Conservation (phyloP, 208 protist genomes). For the Wallacemonas collosoma region DNA sequence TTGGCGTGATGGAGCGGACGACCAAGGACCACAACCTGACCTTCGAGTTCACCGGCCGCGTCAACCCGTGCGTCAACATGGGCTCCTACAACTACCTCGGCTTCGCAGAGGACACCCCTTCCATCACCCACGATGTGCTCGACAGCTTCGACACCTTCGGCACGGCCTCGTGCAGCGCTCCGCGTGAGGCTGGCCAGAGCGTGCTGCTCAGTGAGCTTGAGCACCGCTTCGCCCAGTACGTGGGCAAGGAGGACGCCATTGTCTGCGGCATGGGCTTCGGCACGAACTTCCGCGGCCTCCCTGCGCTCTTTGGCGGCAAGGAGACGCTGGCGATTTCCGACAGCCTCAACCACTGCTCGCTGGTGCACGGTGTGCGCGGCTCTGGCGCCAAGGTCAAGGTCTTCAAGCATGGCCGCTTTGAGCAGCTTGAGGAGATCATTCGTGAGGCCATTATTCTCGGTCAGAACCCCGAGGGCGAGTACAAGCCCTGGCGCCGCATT, state of each 20-base stretch:
- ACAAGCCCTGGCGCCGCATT: constrained; percentile 81
- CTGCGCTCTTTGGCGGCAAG: constrained; percentile 93
- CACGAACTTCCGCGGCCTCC: constrained; percentile 89
- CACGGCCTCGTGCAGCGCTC: constrained; percentile 63
- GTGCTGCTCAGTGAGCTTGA: constrained; percentile 80
- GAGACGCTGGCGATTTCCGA: constrained; percentile 95
- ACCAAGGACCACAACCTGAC: constrained; percentile 87
- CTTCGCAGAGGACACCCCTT: constrained; percentile 94
- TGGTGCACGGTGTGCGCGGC: constrained; percentile 95
- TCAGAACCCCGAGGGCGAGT: constrained; percentile 78
- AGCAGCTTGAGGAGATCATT: constrained; percentile 92
- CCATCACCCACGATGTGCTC: constrained; percentile 81
- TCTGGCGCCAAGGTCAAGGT: constrained; percentile 88
- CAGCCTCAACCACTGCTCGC: constrained; percentile 96
- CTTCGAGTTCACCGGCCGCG: constrained; percentile 84
- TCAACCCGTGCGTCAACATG: constrained; percentile 93
- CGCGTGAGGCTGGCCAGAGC: constrained; percentile 71
- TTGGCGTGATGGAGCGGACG: constrained; percentile 93
- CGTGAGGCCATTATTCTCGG: constrained; percentile 87
- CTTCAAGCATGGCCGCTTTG: constrained; percentile 95
- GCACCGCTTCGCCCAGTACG: constrained; percentile 89
- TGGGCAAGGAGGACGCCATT: constrained; percentile 95
- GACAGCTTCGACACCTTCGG: constrained; percentile 85
- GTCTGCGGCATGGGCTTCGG: constrained; percentile 95
- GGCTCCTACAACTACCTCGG: constrained; percentile 99